A percentile compares a stretch with the other conserved stretches of the same genome.
phyloP scores from a whole-genome alignment of 2,329 filamentous ascomycete species.

The Ascochyta koolunga region DNA sequence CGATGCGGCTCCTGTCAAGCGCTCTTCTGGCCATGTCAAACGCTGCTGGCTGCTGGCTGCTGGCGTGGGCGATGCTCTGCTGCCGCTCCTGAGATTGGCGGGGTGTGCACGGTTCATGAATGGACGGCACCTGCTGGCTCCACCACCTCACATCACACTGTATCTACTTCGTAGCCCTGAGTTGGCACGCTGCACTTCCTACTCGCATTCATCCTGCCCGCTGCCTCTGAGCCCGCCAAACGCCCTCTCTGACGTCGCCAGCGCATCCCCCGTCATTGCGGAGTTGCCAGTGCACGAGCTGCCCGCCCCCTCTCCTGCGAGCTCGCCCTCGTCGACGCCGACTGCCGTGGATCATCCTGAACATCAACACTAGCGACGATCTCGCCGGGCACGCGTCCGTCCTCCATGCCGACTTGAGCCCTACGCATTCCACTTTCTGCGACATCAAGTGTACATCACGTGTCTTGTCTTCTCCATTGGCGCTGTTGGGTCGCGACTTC shows the following conservation, averaged over 20 bases:
- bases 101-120: conserved; percentile 14
- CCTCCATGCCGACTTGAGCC: conserved; percentile 42
- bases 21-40: neutral
- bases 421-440: conserved; percentile 17
- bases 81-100: conserved; percentile 14
- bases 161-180: too few relatives aligned
- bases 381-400: conserved; percentile 31
- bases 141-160: conserved; percentile 29
- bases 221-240: conserved; percentile 10
- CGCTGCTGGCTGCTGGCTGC: too few relatives aligned
- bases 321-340: conserved; percentile 30
- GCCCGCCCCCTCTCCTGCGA: conserved; percentile 29
- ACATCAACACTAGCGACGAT: conserved; percentile 38
- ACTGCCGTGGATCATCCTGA: conserved; percentile 32
- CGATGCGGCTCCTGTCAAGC: neutral
- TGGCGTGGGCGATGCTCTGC: conserved; percentile 5
- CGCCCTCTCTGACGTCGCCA: conserved; percentile 17
- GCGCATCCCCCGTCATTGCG: conserved; percentile 22
- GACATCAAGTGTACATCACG: conserved; percentile 27
- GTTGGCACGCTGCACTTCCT: conserved; percentile 28
- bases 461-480: conserved; percentile 33
- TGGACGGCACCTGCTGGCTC: conserved; percentile 16
- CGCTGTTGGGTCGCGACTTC: conserved; percentile 32
- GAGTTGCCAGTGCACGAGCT: conserved; percentile 29
- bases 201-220: conserved; percentile 26